Evolutionary conservation across 768 basidiomycete genomes (phyloP), one percentile per base, ranked within the genome.

Genomic region (Termitomyces sp.): DNA sequence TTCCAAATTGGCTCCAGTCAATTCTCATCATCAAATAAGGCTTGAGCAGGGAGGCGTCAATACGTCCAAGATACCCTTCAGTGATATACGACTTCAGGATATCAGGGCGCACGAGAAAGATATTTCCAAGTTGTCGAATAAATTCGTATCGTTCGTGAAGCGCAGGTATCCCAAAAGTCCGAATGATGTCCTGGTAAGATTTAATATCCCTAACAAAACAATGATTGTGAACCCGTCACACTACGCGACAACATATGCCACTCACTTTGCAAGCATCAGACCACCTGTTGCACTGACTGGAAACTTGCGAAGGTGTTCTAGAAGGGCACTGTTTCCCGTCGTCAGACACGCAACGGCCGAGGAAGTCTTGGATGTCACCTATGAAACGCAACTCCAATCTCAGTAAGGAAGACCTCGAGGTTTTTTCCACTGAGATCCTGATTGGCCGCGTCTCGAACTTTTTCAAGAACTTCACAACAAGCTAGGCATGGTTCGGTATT

Each of bases 91-190:
- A 92, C 67, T 91, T 92, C 65, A 99, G 83, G 60, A 96, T 92
- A 64, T 98, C 95, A 7, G 96, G 96, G 57, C 89, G 92, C 53
- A 99, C 92, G 64, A 98, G 89, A 82, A 98, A 99, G 65, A 96
- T 83, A 69, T 98, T 96, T 66, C 96, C 97, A 5, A 99, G 86
- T 73, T 98, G 96, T 45, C 96, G 89, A 64, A 98, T 88, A 78
- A 98, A 98, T 71, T 98, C 97, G 77, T 96, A 99, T 29, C 96
- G 94, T 72, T 98, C 96, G 65, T 89, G 85, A 8, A 99, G 81
- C 7, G 91, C 81, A 11, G 92, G 86, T 47, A 97, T 87, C 36
- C 82, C 81, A 76, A 96, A 98, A n/a, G 83, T 86, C 63, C 81
- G 78, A 65, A 97, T 85, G 2, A 85, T 84, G 67, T 98, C 97